phyloP scores from a whole-genome alignment of 192 early-diverging fungal genomes.

The Martensiomyces pterosporus region DNA sequence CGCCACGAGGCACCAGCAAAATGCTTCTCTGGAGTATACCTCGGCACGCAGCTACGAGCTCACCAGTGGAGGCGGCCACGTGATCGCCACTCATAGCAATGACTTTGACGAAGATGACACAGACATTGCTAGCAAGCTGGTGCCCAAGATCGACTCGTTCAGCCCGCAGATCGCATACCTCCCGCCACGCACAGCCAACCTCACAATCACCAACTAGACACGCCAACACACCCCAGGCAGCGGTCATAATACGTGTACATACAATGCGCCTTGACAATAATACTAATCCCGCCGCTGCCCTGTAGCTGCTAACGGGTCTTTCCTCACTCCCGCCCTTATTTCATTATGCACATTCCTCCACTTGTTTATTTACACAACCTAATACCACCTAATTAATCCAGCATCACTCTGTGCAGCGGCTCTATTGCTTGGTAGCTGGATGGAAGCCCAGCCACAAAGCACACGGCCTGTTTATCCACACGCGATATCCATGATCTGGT shows the following conservation, averaged over 20 bases:
- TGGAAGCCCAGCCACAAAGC: too few species aligned
- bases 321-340: too few species aligned
- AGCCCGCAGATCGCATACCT: constrained; percentile 35
- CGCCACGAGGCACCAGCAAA: too few species aligned
- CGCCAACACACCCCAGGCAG: too few species aligned
- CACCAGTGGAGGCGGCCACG: too few species aligned
- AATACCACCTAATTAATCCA: neutral
- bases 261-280: too few species aligned
- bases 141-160: constrained; percentile 9
- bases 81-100: neutral
- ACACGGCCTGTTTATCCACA: constrained; percentile 24
- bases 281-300: too few species aligned
- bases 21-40: too few species aligned
- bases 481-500: constrained; percentile 35
- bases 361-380: too few species aligned
- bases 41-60: too few species aligned
- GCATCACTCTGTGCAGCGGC: neutral
- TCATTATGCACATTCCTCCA: neutral
- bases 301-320: too few species aligned
- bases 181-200: constrained; percentile 32
- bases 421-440: neutral
- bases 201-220: constrained; percentile 31
- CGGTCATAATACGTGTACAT: too few species aligned
- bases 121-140: constrained; percentile 13
- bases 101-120: constrained; percentile 12